Evolutionary conservation across 148 eudicot genomes (phyloP), one percentile per base, ranked within the genome.

Genomic region (Camellia sinensis): DNA sequence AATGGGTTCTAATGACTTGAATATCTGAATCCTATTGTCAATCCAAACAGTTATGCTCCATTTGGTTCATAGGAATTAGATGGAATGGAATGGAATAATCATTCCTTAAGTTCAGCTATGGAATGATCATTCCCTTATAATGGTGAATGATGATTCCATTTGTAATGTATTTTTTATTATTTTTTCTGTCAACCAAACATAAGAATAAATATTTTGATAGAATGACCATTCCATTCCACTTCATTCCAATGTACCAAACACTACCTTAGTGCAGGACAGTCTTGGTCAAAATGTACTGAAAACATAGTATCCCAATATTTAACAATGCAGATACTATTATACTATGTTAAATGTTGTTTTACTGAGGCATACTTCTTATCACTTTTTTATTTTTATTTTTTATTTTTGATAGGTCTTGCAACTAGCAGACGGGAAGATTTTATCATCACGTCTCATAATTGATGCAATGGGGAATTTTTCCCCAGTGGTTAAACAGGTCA

Each of bases 381-480:
- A 48, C 45, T 2, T 66, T 7, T 29, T 7, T 37, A 18, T 54
- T 4, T 40, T 11, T 63, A 18, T 11, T n/a, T 18, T 11, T 67
- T 77, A 37, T 43, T 19, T 75, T 67, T 43, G 9, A 10, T 87
- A 94, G 99, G 94, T 89, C 79, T 73, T 96, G 91, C 85, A 94
- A 86, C 85, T 94, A 73, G 87, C 86, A 1, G 91, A 87, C 65
- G 97, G 89, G 75, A 90, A 89, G 84, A 81, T 88, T 65, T 76
- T 96, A 48, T 91, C 91, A 50, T 86, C 98, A 74, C 87, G 84
- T 54, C 93, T 96, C 46, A 53, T 96, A 74, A 83, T 96, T 83
- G 99, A 96, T 84, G 97, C 99, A 63, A 96, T 96, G 99, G 99
- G 99, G 41, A 94, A 96, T 62, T 96, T 96, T 82, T 96, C 99